A percentile compares a stretch with the other conserved stretches of the same genome.
These are phyloP conservation scores for Pseudocercospora pini-densiflorae DNA, from an alignment of 2,329 filamentous ascomycete genomes.

Conservation along the genomic window DNA sequence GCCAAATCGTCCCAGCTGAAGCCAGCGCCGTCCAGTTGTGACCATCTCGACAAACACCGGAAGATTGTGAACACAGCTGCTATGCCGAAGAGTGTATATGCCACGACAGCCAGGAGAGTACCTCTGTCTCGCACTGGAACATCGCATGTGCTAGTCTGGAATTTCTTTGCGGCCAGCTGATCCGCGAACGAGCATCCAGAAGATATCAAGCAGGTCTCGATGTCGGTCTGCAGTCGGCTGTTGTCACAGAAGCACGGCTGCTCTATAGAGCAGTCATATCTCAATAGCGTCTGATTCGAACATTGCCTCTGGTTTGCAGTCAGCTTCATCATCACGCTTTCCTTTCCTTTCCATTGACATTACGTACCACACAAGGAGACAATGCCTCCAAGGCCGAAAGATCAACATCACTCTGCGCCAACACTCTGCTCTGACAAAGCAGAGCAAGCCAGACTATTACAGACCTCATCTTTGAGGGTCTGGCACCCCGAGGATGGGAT, in stretches of 20 bases:
- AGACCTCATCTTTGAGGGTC: not conserved
- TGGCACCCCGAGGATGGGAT: not conserved
- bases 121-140: conserved; percentile 10
- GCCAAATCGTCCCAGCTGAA: conserved; percentile 16
- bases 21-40: conserved; percentile 1
- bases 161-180: conserved; percentile 13
- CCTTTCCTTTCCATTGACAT: not conserved
- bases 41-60: conserved; percentile 13
- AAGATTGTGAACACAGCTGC: conserved; percentile 16
- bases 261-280: conserved; percentile 16
- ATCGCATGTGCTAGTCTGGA: conserved; percentile 14
- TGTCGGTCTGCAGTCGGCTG: conserved; percentile 5
- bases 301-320: conserved; percentile 14
- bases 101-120: conserved; percentile 8
- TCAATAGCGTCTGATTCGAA: conserved; percentile 8
- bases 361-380: conserved; percentile 23
- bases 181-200: conserved; percentile 14
- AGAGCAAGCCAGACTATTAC: not conserved
- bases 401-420: conserved; percentile 10
- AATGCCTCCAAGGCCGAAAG: conserved; percentile 16
- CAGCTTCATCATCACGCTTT: not conserved
- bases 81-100: conserved; percentile 17
- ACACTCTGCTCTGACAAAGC: conserved; percentile 1
- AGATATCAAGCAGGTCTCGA: conserved; percentile 10
- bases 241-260: conserved; percentile 24